These are phyloP conservation scores for Mucor irregularis DNA, from an alignment of 371 early-diverging fungal genomes.

Conservation along the genomic window DNA sequence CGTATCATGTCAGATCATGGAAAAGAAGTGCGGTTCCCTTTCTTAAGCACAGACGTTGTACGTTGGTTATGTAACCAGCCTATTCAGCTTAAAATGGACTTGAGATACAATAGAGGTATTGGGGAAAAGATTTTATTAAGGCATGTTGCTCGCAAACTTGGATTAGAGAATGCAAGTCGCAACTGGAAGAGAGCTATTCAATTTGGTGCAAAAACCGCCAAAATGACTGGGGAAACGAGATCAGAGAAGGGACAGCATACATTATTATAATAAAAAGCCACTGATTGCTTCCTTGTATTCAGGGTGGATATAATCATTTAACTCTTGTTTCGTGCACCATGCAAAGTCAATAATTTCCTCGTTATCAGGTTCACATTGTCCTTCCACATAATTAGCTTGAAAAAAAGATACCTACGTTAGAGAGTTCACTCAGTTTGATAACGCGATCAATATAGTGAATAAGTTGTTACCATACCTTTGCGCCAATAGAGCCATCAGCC, in stretches of 20 bases:
- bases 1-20: constrained; percentile 88
- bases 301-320: constrained; percentile 52
- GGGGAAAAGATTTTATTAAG: constrained; percentile 93
- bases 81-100: constrained; percentile 80
- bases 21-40: constrained; percentile 91
- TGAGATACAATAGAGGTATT: constrained; percentile 75
- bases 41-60: constrained; percentile 75
- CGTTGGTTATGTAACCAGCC: constrained; percentile 67
- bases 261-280: constrained; percentile 11
- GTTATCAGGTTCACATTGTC: constrained; percentile 59
- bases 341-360: constrained; percentile 73
- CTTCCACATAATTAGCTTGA: constrained; percentile 30
- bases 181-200: constrained; percentile 93
- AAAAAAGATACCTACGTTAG: constrained; percentile 34
- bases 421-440: too few species aligned
- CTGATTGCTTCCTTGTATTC: constrained; percentile 23
- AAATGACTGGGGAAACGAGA: constrained; percentile 74
- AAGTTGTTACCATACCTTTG: constrained; percentile 22
- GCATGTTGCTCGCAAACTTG: constrained; percentile 59
- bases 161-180: constrained; percentile 51
- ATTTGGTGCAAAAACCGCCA: constrained; percentile 94
- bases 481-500: constrained; percentile 23
- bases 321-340: constrained; percentile 83
- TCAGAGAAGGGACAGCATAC: constrained; percentile 66
- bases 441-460: neutral